phyloP scores from a whole-genome alignment of 2,329 filamentous ascomycete species.

The Claviceps sp. region DNA sequence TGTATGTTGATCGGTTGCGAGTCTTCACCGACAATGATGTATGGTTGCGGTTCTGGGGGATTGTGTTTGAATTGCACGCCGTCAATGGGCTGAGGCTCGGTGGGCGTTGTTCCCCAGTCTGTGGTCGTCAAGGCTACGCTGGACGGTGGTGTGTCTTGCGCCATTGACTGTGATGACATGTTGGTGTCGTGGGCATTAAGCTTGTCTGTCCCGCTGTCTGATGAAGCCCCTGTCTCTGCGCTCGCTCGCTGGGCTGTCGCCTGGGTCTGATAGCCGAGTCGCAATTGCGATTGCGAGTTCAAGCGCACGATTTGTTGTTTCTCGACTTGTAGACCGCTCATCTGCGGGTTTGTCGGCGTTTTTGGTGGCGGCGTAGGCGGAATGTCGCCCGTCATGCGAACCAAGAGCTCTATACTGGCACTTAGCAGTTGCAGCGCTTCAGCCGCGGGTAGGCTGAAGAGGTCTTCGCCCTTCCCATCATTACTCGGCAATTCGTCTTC shows the following conservation, averaged over 20 bases:
- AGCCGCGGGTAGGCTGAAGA: conserved; percentile 58
- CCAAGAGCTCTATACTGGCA: conserved; percentile 55
- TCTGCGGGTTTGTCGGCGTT: conserved; percentile 49
- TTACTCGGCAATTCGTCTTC: conserved; percentile 12
- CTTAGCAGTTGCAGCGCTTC: conserved; percentile 72
- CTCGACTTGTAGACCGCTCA: conserved; percentile 48
- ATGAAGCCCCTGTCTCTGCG: neutral
- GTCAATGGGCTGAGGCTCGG: conserved; percentile 30
- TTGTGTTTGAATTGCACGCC: conserved; percentile 37
- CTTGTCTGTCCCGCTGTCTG: conserved; percentile 6
- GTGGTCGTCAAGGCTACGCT: neutral
- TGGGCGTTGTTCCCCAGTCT: neutral
- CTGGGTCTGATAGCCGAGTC: conserved; percentile 29
- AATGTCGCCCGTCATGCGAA: conserved; percentile 61
- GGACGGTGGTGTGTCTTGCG: conserved; percentile 3
- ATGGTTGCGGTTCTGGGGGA: conserved; percentile 28
- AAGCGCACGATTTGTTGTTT: conserved; percentile 46
- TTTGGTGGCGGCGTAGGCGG: conserved; percentile 64
- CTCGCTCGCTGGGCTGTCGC: conserved; percentile 10
- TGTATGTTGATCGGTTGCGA: conserved; percentile 64
- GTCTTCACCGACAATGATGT: conserved; percentile 52
- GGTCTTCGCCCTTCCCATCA: conserved; percentile 38
- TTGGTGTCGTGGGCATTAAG: conserved; percentile 16
- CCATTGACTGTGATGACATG: conserved; percentile 14
- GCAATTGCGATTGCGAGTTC: conserved; percentile 41